Evolutionary conservation across 2,329 filamentous ascomycete species (phyloP).

Genomic region (Apiospora phragmitis): DNA sequence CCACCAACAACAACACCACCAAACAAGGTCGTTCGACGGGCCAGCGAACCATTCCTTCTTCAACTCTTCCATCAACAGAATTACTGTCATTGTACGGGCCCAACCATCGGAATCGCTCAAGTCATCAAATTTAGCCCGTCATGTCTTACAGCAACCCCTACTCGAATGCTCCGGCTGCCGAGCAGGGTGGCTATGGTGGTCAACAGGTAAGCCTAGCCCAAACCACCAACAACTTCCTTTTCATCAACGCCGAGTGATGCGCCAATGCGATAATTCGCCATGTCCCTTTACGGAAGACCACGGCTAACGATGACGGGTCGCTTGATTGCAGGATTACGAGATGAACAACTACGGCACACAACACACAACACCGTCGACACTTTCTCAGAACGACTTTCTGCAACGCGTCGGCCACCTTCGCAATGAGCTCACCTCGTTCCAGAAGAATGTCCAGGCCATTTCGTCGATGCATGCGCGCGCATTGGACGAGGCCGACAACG

Average conservation of each 20-base stretch:
- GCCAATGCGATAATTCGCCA: background rate
- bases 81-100: background rate
- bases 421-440: slow-evolving; percentile 66
- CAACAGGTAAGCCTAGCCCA: slow-evolving; percentile 41
- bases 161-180: slow-evolving; percentile 40
- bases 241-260: background rate
- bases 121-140: slow-evolving; percentile 22
- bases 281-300: too few species aligned
- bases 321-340: slow-evolving; percentile 41
- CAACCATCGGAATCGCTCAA: background rate
- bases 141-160: slow-evolving; percentile 71
- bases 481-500: slow-evolving; percentile 63
- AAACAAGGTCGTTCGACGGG: background rate
- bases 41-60: slow-evolving; percentile 7
- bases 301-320: background rate
- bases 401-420: slow-evolving; percentile 66
- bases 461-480: slow-evolving; percentile 70
- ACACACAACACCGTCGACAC: slow-evolving; percentile 32
- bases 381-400: slow-evolving; percentile 69
- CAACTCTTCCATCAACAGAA: background rate
- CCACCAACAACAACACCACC: slow-evolving; percentile 5
- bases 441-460: slow-evolving; percentile 67
- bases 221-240: background rate
- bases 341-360: slow-evolving; percentile 50
- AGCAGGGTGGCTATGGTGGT: slow-evolving; percentile 39